phyloP scores from a whole-genome alignment of 2,329 filamentous ascomycete species.

The Aspergillus aculeatus region DNA sequence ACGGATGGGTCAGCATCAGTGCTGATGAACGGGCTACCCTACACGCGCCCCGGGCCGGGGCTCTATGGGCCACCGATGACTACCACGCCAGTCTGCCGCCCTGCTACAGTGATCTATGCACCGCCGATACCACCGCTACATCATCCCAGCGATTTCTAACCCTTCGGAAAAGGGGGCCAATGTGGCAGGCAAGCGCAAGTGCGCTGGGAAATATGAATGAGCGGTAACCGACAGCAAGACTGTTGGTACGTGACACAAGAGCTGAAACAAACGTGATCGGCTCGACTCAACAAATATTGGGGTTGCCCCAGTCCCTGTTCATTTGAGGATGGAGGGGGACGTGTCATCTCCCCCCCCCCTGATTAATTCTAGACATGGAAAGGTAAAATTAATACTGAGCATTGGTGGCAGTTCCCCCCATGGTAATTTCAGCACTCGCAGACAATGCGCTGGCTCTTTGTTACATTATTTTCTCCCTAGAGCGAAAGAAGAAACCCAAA shows the following conservation, averaged over 20 bases:
- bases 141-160: not conserved
- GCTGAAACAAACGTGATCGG: not conserved
- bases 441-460: not conserved
- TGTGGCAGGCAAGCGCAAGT: not conserved
- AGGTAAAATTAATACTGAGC: not conserved
- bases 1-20: conserved; percentile 27
- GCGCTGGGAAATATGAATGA: not conserved
- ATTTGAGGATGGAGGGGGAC: too few relatives aligned
- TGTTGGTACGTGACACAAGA: not conserved
- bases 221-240: not conserved
- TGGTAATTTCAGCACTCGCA: not conserved
- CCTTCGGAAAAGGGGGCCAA: not conserved
- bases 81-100: conserved; percentile 14
- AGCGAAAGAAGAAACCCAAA: not conserved
- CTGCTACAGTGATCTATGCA: conserved; percentile 14
- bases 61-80: not conserved
- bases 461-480: not conserved
- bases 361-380: not conserved
- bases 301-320: too few relatives aligned
- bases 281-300: not conserved
- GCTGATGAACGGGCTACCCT: conserved; percentile 43
- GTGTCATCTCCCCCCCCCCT: not conserved
- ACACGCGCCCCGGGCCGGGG: conserved; percentile 33
- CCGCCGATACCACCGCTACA: not conserved
- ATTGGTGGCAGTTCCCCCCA: not conserved